Evolutionary conservation across 1,284 basidiomycete species (phyloP), one percentile per base, ranked within the genome.

Genomic region (Uromyces viciae-fabae): DNA sequence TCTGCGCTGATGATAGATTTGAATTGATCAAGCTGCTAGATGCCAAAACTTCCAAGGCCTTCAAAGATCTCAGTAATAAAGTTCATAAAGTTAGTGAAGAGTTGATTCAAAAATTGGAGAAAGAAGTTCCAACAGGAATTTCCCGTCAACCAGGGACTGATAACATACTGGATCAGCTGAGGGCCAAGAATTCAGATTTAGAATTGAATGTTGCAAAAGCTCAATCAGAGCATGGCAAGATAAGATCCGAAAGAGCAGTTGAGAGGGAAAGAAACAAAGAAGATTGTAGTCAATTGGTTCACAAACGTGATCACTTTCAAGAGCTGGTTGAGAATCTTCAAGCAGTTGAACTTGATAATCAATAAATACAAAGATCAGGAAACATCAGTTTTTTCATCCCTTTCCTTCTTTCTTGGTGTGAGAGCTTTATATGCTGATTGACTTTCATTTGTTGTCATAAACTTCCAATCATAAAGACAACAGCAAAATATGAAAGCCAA

Each of bases 191-290:
- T 33, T 28, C 43, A 4, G 78, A 80, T 14, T 71, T 80, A 46
- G 78, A 80, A 28, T 8, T 15, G 2, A 72, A 46, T 22, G 56
- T 80, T 15, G 36, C 52, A 5, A 80, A 80, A 33, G 68, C 78
- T 33, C n/a, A 69, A 33, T n/a, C 56, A 8, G 78, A 80, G 31
- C 33, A 80, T 58, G 78, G 78, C 15, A 80, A 64, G 33, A 71
- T 80, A 22, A 36, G 78, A 43, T 80, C 78, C 25, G 78, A 80
- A 72, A 60, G 69, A 43, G 68, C 78, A 22, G 69, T 80, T 3
- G 78, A 80, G 49, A 73, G 69, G 43, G 78, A 80, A 22, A 56
- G 46, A 11, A 33, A 43, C 19, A 40, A 72, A n/a, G 78, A 72
- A 62, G 76, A 71, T 14, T 11, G 38, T 31, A 8, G 4, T 25